Conservation (phyloP, 1,139 yeast genomes). For the Schizosaccharomyces versatilis region DNA sequence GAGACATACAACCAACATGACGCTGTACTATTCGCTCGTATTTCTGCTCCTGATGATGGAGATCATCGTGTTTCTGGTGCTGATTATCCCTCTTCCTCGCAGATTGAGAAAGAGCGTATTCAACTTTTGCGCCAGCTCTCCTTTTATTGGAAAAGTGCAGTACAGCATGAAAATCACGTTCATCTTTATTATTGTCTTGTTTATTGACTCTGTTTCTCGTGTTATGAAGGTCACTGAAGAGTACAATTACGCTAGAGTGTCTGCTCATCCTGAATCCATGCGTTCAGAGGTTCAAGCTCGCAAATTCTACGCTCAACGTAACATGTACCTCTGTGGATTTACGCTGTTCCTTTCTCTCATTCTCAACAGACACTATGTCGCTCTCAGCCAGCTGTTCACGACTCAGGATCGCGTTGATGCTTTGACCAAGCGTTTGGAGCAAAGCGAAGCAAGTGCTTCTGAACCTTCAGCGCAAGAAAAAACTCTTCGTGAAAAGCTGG, state of each 20-base stretch:
- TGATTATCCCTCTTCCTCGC: slow-evolving; percentile 75
- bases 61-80: slow-evolving; percentile 55
- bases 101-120: slow-evolving; percentile 47
- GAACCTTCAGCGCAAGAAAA: neutral
- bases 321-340: slow-evolving; percentile 89
- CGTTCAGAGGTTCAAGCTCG: slow-evolving; percentile 70
- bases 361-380: slow-evolving; percentile 3
- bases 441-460: neutral
- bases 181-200: slow-evolving; percentile 63
- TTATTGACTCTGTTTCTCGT: slow-evolving; percentile 72
- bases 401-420: neutral
- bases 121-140: slow-evolving; percentile 41
- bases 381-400: slow-evolving; percentile 1
- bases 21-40: slow-evolving; percentile 34
- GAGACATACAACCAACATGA: neutral
- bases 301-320: slow-evolving; percentile 86
- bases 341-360: slow-evolving; percentile 63
- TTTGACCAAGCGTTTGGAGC: neutral
- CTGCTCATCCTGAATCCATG: slow-evolving; percentile 22
- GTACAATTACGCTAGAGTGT: slow-evolving; percentile 12
- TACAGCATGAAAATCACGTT: slow-evolving; percentile 49
- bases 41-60: slow-evolving; percentile 57
- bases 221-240: slow-evolving; percentile 53
- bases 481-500: neutral
- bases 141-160: slow-evolving; percentile 48